Base-by-base conservation (phyloP, 148 eudicot genomes). In the Rhododendron ovatum region DNA sequence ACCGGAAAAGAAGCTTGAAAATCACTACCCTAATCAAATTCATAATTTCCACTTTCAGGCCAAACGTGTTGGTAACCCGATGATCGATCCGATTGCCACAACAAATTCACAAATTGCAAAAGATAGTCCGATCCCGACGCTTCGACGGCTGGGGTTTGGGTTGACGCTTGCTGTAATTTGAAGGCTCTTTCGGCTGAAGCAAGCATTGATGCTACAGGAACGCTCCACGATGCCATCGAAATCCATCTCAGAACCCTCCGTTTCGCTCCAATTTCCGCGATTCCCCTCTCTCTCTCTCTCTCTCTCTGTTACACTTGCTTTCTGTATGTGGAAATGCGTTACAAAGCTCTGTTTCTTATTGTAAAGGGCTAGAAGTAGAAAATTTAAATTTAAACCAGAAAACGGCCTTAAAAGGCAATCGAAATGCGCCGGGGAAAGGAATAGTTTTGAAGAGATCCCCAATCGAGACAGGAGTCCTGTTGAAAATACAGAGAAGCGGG, bases 1-100 rank as follows among this genome's bases (percentile, higher is more conserved):
- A 57, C 61, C 22, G 7, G 61, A 57, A 57, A 57, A 57, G 61
- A 41, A 41, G 45, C 45, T 7, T 41, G 8, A 41, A 41, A 41
- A 41, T 41, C 7, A 41, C 45, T 6, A 6, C 45, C 45, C 45
- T 41, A 41, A 41, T 24, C 12, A 0, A 63, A n/a, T 63, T 2
- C 3, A 2, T 8, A 63, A n/a, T 24, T 63, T 63, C 30, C 71
- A 63, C 71, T 90, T 90, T 95, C 99, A 90, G 98, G 98, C 99
- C 99, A 96, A 90, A 92, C 95, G 92, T 91, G 98, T 7, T 92
- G 93, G 89, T 95, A 95, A 1, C 93, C 94, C 24, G 92, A 41
- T 41, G 45, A 92, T 86, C 83, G 84, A 88, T 91, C 85, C 30
- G 91, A 61, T 65, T 91, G 88, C 98, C 95, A 96, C 3, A 93